These are phyloP conservation scores for Pythium scleroteichum DNA, from an alignment of 352 stramenopile genomes.

Conservation along the genomic window DNA sequence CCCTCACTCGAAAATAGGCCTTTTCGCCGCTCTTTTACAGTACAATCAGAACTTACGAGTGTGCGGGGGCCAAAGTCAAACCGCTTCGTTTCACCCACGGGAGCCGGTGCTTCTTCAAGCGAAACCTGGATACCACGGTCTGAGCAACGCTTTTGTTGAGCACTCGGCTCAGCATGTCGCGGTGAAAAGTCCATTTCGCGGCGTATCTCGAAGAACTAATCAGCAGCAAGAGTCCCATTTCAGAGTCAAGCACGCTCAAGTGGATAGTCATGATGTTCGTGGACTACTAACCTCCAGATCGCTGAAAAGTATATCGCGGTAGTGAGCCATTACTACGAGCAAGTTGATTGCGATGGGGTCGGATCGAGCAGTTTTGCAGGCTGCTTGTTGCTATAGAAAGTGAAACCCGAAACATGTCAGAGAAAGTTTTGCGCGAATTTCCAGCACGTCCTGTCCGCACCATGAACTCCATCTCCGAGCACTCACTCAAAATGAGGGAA, in stretches of 20 bases:
- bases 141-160: neutral
- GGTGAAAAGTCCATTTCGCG: conserved; percentile 16
- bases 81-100: too few species aligned
- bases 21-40: too few species aligned
- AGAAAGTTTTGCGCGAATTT: too few species aligned
- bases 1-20: too few species aligned
- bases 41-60: too few species aligned
- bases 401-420: too few species aligned
- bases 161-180: neutral
- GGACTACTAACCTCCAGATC: conserved; percentile 53
- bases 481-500: conserved; percentile 58
- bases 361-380: conserved; percentile 37
- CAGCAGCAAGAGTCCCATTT: neutral
- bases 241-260: too few species aligned
- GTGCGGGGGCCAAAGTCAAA: too few species aligned
- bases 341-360: conserved; percentile 52
- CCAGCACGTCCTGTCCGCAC: conserved; percentile 26
- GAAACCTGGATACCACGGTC: too few species aligned
- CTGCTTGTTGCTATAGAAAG: conserved; percentile 29
- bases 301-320: conserved; percentile 68
- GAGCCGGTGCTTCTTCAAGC: too few species aligned
- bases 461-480: conserved; percentile 62
- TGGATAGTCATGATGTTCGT: too few species aligned
- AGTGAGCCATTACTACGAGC: conserved; percentile 58
- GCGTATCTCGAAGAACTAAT: conserved; percentile 22